These are phyloP conservation scores for Dendrothele bispora DNA, from an alignment of 768 basidiomycete species.

Conservation along the genomic window DNA sequence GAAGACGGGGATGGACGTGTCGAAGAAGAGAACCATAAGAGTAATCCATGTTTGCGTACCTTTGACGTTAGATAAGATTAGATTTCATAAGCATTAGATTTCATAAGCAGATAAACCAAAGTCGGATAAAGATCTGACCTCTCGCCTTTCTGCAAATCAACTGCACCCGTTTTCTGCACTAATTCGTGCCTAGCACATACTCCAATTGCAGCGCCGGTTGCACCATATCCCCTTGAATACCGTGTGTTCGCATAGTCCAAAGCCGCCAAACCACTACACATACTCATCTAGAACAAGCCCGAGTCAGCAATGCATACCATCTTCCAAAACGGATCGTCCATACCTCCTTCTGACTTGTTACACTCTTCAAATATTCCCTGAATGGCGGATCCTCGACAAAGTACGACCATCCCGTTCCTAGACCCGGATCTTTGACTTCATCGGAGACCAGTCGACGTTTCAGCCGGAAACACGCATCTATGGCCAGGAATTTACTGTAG, in stretches of 20 bases:
- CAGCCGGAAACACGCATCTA: no score
- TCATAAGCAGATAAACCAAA: conserved; percentile 14
- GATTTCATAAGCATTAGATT: background rate
- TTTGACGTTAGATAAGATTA: no score
- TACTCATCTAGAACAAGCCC: no score
- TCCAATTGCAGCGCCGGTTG: conserved; percentile 3
- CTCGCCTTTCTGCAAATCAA: no score
- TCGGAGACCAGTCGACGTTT: conserved; percentile 15
- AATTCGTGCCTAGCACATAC: conserved; percentile 16
- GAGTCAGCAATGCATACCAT: no score
- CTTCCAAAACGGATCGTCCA: conserved; percentile 5
- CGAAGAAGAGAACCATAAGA: background rate
- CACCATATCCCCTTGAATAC: background rate
- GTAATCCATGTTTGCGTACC: conserved; percentile 12
- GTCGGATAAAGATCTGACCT: conserved; percentile 24
- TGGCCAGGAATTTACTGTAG: conserved; percentile 20
- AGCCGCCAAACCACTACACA: conserved; percentile 9
- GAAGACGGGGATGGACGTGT: background rate
- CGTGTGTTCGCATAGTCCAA: conserved; percentile 6
- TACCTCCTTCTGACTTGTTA: conserved; percentile 18
- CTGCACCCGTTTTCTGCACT: no score
- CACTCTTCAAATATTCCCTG: conserved; percentile 12
- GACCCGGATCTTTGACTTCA: conserved; percentile 14
- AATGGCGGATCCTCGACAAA: conserved; percentile 22
- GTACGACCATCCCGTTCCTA: conserved; percentile 22